A percentile compares a stretch with the other conserved stretches of the same genome.
These are phyloP conservation scores for Mycosarcoma maydis DNA, from an alignment of 1,284 basidiomycete species.

Conservation along the genomic window DNA sequence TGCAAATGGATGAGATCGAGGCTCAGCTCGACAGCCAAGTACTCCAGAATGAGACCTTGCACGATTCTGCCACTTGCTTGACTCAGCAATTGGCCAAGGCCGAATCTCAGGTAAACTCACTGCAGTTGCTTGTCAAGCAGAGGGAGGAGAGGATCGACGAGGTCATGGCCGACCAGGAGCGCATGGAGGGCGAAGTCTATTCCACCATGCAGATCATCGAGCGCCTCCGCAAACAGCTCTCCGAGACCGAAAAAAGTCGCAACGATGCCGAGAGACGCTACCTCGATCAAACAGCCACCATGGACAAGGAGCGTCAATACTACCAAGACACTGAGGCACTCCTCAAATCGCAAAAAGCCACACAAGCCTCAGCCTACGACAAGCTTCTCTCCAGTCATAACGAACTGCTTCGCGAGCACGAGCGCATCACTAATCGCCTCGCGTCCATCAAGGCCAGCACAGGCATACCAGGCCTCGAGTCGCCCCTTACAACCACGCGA, in stretches of 20 bases:
- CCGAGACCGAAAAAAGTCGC: conserved; percentile 47
- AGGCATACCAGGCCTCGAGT: neutral
- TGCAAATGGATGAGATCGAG: conserved; percentile 58
- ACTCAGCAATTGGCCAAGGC: conserved; percentile 29
- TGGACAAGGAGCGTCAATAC: conserved; percentile 61
- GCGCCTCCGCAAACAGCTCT: conserved; percentile 49
- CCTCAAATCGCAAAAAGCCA: conserved; percentile 51
- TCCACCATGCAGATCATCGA: conserved; percentile 49
- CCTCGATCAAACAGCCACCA: conserved; percentile 50
- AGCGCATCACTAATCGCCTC: conserved; percentile 42
- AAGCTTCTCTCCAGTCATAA: conserved; percentile 47
- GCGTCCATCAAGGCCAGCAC: conserved; percentile 33
- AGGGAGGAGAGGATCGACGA: conserved; percentile 58
- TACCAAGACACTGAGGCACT: conserved; percentile 54
- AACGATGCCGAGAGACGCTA: conserved; percentile 53
- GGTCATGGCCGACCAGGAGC: conserved; percentile 55
- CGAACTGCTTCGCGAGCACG: conserved; percentile 49
- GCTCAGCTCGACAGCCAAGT: conserved; percentile 41
- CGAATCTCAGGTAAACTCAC: conserved; percentile 27
- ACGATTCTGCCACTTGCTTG: conserved; percentile 28
- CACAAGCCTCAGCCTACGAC: conserved; percentile 41
- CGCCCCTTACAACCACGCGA: neutral
- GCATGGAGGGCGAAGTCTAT: conserved; percentile 54
- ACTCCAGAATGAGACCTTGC: conserved; percentile 45
- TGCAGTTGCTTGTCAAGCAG: conserved; percentile 40